phyloP scores from a whole-genome alignment of 768 basidiomycete species.

The Cytidiella melzeri region DNA sequence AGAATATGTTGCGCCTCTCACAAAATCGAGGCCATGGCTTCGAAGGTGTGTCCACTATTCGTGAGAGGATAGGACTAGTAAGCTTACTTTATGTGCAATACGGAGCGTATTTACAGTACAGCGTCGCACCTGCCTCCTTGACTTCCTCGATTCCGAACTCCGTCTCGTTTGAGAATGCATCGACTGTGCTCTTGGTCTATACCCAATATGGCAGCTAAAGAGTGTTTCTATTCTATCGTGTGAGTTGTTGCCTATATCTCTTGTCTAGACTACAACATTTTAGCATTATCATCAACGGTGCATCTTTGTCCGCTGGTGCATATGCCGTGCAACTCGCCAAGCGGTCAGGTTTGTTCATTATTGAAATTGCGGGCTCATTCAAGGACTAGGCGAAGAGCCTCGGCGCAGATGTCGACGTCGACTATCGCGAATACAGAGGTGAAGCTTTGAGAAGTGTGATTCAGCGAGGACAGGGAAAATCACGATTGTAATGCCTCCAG shows the following conservation, averaged over 20 bases:
- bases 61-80: too few species aligned
- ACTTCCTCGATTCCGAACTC: constrained; percentile 18
- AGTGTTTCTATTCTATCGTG: too few species aligned
- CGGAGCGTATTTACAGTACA: constrained; percentile 21
- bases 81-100: background rate
- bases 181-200: too few species aligned
- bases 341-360: background rate
- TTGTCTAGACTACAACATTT: too few species aligned
- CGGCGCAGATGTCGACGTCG: background rate
- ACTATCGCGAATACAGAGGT: background rate
- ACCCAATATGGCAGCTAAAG: too few species aligned
- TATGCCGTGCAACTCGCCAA: background rate
- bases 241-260: too few species aligned
- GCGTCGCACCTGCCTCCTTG: constrained; percentile 11
- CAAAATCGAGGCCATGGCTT: background rate
- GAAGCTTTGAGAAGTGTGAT: background rate
- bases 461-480: background rate
- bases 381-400: background rate
- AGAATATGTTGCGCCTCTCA: constrained; percentile 23
- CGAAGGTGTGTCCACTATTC: background rate
- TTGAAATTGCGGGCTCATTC: background rate
- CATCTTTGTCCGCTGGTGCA: background rate
- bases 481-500: background rate
- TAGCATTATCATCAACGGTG: background rate
- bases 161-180: constrained; percentile 24